Evolutionary conservation across 805 yeast species (phyloP).

Genomic region (Blastobotrys attinorum): DNA sequence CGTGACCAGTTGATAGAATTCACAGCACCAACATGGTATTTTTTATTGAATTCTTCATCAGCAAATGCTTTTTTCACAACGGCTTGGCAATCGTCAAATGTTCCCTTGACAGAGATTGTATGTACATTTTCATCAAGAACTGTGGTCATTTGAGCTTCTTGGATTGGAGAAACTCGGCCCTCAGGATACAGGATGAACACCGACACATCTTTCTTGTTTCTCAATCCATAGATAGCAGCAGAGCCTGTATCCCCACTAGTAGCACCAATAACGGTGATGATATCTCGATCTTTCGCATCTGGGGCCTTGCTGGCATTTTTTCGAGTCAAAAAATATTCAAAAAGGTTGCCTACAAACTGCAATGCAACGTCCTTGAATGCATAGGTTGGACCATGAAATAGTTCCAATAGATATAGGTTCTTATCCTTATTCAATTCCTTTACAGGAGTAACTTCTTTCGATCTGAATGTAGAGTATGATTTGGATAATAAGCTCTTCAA

Average conservation of each 20-base stretch:
- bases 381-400: conserved; percentile 98
- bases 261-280: conserved; percentile 95
- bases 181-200: conserved; percentile 95
- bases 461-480: conserved; percentile 88
- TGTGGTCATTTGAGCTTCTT: conserved; percentile 98
- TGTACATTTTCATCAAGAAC: conserved; percentile 90
- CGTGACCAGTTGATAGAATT: conserved; percentile 99
- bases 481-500: conserved; percentile 51
- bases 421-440: conserved; percentile 46
- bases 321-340: conserved; percentile 83
- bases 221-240: conserved; percentile 95
- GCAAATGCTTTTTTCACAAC: conserved; percentile 90
- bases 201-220: conserved; percentile 96
- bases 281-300: conserved; percentile 52
- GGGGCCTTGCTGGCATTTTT: conserved; percentile 48
- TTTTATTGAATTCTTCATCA: conserved; percentile 77
- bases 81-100: conserved; percentile 98
- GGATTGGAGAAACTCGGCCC: conserved; percentile 95
- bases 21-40: conserved; percentile 94
- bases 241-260: conserved; percentile 99
- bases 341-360: conserved; percentile 94
- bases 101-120: conserved; percentile 89
- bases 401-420: conserved; percentile 69
- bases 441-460: conserved; percentile 83
- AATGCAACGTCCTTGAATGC: conserved; percentile 98